Evolutionary conservation across 345 rosid species (phyloP).

Genomic region (Heritiera fomes): DNA sequence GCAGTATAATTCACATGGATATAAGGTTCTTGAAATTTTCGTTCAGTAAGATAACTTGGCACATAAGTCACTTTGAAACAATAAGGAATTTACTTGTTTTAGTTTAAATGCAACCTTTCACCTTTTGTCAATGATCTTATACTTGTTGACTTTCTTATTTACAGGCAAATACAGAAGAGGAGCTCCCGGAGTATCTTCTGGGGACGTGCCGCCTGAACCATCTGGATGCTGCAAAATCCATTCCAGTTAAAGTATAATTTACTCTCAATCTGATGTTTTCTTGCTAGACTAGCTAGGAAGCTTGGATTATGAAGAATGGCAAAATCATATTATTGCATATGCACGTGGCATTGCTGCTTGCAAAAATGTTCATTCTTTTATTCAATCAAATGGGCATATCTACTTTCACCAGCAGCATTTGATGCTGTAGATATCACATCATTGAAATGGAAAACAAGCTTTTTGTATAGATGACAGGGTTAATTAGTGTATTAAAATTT

Average conservation of each 20-base stretch:
- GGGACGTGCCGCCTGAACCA: conserved; percentile 92
- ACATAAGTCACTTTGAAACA: neutral
- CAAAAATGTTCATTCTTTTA: conserved; percentile 13
- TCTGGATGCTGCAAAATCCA: conserved; percentile 72
- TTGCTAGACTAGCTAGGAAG: neutral
- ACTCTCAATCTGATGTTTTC: conserved; percentile 6
- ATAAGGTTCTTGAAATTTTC: neutral
- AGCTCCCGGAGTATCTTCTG: conserved; percentile 87
- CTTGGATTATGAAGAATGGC: neutral
- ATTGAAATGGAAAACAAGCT: neutral
- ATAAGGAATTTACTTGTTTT: neutral
- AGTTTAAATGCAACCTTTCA: neutral
- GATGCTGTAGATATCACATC: conserved; percentile 17
- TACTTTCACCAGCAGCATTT: neutral
- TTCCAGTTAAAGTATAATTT: conserved; percentile 38
- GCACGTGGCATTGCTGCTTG: neutral
- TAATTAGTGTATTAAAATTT: conserved; percentile 9
- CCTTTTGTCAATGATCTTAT: neutral
- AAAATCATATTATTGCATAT: neutral
- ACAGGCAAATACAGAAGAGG: conserved; percentile 86
- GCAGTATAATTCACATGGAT: neutral
- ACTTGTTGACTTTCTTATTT: neutral
- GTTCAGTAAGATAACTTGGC: neutral
- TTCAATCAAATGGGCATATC: neutral
- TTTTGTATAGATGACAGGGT: conserved; percentile 29